Percentiles rank a stretch among this genome's conserved stretches.
Evolutionary conservation across 2,329 filamentous ascomycete species (phyloP).

Genomic region (Penicillium sp.): DNA sequence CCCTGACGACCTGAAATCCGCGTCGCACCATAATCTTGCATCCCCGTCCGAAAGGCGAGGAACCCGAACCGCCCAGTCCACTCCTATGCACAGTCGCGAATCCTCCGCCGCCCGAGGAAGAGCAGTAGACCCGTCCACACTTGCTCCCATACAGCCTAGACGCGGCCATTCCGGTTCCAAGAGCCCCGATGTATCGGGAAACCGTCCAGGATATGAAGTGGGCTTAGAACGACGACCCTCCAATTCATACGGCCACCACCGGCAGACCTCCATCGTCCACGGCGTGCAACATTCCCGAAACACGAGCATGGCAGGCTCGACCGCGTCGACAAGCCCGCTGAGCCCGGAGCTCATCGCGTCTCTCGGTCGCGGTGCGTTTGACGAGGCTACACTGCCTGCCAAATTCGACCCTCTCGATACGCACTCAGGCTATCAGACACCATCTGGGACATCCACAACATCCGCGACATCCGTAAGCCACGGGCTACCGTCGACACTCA

Average conservation of each 20-base stretch:
- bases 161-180: conserved; percentile 46
- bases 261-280: conserved; percentile 96
- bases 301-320: conserved; percentile 70
- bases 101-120: conserved; percentile 47
- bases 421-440: conserved; percentile 26
- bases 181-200: conserved; percentile 40
- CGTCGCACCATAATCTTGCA: conserved; percentile 41
- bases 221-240: conserved; percentile 45
- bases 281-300: conserved; percentile 88
- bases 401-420: conserved; percentile 37
- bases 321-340: conserved; percentile 74
- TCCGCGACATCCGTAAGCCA: conserved; percentile 34
- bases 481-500: conserved; percentile 31
- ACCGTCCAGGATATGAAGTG: conserved; percentile 39
- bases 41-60: conserved; percentile 41
- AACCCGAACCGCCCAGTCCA: conserved; percentile 39
- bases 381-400: conserved; percentile 42
- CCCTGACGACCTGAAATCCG: conserved; percentile 39
- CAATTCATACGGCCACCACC: conserved; percentile 78
- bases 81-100: conserved; percentile 46
- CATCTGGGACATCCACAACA: conserved; percentile 50
- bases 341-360: conserved; percentile 83
- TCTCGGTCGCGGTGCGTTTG: conserved; percentile 57
- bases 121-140: conserved; percentile 36
- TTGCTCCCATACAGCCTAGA: conserved; percentile 38